Evolutionary conservation across 208 protist species (phyloP).

Genomic region (Trypanosoma caninum): DNA sequence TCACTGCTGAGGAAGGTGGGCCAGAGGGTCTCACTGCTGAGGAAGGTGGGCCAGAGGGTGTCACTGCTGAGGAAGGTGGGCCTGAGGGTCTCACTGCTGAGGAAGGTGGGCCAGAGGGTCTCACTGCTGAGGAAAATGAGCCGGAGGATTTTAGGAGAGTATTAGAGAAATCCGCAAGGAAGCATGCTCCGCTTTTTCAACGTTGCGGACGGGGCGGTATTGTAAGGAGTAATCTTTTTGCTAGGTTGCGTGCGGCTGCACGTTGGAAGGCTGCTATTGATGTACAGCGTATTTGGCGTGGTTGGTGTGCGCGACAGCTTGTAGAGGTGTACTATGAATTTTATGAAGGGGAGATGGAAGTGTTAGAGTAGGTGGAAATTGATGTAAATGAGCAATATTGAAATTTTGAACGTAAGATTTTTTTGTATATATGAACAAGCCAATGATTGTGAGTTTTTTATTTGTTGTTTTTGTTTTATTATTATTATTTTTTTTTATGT

Average conservation of each 20-base stretch:
- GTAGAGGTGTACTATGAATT: conserved; percentile 64
- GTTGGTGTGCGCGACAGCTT: conserved; percentile 33
- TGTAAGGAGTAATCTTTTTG: background rate
- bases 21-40: too few relatives aligned
- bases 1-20: too few relatives aligned
- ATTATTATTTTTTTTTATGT: too few relatives aligned
- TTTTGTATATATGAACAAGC: background rate
- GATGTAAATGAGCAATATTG: too few relatives aligned
- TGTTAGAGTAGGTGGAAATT: background rate
- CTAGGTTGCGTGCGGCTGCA: background rate
- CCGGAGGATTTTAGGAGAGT: background rate
- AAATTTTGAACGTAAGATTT: too few relatives aligned
- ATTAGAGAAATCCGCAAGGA: background rate
- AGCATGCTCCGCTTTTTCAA: conserved; percentile 3
- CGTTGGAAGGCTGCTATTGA: conserved; percentile 31
- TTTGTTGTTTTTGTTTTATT: too few relatives aligned
- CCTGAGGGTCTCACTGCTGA: too few relatives aligned
- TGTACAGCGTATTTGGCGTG: conserved; percentile 56
- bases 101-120: too few relatives aligned
- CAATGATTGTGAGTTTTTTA: too few relatives aligned
- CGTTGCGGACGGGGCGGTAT: conserved; percentile 11
- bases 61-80: too few relatives aligned
- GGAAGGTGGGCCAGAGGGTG: too few relatives aligned
- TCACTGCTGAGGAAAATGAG: background rate
- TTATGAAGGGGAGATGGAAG: conserved; percentile 9